Evolutionary conservation across 225 moss, liverwort and hornwort species (phyloP).

Genomic region (Bryoerythrophyllum caledonicum): DNA sequence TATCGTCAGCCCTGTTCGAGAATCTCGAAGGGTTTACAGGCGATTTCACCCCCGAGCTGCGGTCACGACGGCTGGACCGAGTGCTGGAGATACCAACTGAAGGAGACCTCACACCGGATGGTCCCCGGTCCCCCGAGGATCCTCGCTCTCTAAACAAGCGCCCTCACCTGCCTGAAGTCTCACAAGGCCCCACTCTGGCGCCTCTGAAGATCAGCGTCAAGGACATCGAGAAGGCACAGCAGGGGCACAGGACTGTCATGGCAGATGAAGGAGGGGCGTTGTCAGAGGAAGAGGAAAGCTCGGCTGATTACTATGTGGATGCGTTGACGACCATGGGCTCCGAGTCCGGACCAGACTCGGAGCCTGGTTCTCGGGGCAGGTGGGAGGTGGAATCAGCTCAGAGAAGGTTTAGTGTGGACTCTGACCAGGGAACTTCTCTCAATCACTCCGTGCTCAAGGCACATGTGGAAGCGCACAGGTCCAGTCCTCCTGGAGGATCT

Average conservation of each 20-base stretch:
- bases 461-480: conserved; percentile 33
- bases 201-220: conserved; percentile 53
- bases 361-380: conserved; percentile 43
- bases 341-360: conserved; percentile 38
- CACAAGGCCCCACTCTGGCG: conserved; percentile 40
- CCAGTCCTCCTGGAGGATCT: conserved; percentile 9
- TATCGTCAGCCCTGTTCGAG: conserved; percentile 57
- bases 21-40: conserved; percentile 66
- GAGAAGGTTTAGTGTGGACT: conserved; percentile 20
- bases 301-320: conserved; percentile 46
- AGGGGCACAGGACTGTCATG: conserved; percentile 5
- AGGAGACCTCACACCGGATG: conserved; percentile 40
- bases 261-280: neutral
- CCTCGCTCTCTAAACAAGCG: conserved; percentile 20
- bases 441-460: conserved; percentile 45
- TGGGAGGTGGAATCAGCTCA: conserved; percentile 31
- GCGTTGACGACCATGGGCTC: conserved; percentile 62
- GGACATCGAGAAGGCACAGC: conserved; percentile 28
- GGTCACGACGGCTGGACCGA: conserved; percentile 43
- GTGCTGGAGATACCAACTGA: conserved; percentile 38
- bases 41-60: conserved; percentile 56
- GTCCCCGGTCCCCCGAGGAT: conserved; percentile 30
- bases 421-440: conserved; percentile 9
- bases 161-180: conserved; percentile 30
- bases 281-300: conserved; percentile 37